A percentile compares a stretch with the other conserved stretches of the same genome.
These are phyloP conservation scores for Neocucurbitaria cava DNA, from an alignment of 2,329 filamentous ascomycete genomes.

Conservation along the genomic window DNA sequence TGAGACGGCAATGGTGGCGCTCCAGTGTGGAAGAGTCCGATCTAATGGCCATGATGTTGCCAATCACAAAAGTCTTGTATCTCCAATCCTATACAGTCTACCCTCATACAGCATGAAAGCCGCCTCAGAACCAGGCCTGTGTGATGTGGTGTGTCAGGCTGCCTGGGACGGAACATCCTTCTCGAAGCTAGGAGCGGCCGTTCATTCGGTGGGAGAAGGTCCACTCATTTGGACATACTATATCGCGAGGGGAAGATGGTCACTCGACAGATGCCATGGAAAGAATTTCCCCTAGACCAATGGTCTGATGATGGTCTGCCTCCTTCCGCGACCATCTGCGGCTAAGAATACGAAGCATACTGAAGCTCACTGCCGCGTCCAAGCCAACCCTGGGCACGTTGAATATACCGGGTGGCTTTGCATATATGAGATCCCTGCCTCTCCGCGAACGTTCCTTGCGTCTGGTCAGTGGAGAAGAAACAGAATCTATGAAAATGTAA, in stretches of 20 bases:
- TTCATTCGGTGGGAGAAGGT: slow-evolving; percentile 1
- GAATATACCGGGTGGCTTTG: background rate
- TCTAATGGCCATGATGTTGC: background rate
- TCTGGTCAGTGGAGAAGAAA: background rate
- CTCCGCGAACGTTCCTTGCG: background rate
- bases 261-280: background rate
- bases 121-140: background rate
- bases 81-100: background rate
- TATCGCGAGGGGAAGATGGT: slow-evolving; percentile 2
- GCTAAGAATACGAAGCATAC: slow-evolving; percentile 24
- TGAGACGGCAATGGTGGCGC: background rate
- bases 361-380: slow-evolving; percentile 19
- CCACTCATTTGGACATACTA: slow-evolving; percentile 8
- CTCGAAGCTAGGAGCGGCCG: background rate
- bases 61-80: background rate
- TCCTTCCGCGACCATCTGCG: slow-evolving; percentile 14
- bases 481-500: background rate
- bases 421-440: background rate
- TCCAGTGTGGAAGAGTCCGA: background rate
- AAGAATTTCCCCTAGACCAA: background rate
- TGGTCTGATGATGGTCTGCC: slow-evolving; percentile 5
- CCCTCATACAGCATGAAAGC: background rate
- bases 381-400: slow-evolving; percentile 9
- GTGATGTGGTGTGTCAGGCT: background rate
- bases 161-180: background rate